Conservation (phyloP, 2,329 filamentous ascomycete genomes). For the Ceratocystis colombiana region DNA sequence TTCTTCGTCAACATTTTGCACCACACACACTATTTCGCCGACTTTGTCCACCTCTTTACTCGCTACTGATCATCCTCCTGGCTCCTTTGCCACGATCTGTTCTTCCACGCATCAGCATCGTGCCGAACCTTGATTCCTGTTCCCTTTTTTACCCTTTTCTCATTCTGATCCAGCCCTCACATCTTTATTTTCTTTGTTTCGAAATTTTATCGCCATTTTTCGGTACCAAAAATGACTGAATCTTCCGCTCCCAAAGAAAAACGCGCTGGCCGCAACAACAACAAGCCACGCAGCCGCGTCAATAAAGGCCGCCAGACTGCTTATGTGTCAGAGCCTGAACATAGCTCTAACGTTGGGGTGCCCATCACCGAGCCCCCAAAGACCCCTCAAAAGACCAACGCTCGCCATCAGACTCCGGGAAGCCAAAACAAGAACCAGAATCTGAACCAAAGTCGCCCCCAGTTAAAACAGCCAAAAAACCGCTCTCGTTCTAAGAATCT, state of each 20-base stretch:
- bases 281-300: slow-evolving; percentile 31
- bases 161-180: too few relatives aligned
- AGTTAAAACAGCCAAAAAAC: slow-evolving; percentile 29
- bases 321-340: slow-evolving; percentile 52
- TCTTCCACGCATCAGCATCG: slow-evolving; percentile 18
- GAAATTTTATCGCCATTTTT: neutral
- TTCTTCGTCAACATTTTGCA: slow-evolving; percentile 16
- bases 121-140: slow-evolving; percentile 20
- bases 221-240: neutral
- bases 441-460: slow-evolving; percentile 16
- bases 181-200: neutral
- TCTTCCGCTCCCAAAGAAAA: slow-evolving; percentile 25
- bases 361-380: slow-evolving; percentile 30
- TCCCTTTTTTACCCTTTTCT: neutral
- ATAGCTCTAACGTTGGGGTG: slow-evolving; percentile 25
- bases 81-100: neutral
- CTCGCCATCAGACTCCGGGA: slow-evolving; percentile 32
- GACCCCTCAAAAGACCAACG: slow-evolving; percentile 41
- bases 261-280: slow-evolving; percentile 37
- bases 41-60: slow-evolving; percentile 10
- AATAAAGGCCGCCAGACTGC: slow-evolving; percentile 37
- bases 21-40: slow-evolving; percentile 11
- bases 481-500: slow-evolving; percentile 27
- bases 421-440: slow-evolving; percentile 28
- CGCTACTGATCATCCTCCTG: slow-evolving; percentile 22